Evolutionary conservation across 208 protist species (phyloP), one percentile per base, ranked within the genome.

Genomic region (Trypanosoma conorhini): DNA sequence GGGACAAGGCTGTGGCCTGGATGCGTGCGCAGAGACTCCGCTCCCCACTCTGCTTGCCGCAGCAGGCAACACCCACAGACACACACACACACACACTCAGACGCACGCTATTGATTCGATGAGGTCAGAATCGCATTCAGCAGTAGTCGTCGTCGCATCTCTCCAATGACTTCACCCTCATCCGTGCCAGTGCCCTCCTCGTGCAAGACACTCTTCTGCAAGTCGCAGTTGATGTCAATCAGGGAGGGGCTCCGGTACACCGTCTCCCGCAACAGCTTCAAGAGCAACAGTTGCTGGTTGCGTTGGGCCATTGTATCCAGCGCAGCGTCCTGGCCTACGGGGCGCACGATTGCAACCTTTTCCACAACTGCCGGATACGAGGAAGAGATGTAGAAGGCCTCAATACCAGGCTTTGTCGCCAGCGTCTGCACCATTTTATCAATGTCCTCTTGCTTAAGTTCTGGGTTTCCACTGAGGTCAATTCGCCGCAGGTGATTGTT

Each of bases 101-200:
- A 68, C 54, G 60, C 48, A 68, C 38, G 5, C 46, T 58, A 55
- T 28, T 19, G 17, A 42, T 50, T 52, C n/a, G 19, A 44, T 51
- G 68, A 26, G 9, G 63, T 66, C 55, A 84, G 12, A 52, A 84
- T 63, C n/a, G 82, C 80, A 67, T 93, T 89, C 48, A 89, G 56
- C 38, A 90, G 62, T 22, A 93, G 61, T 5, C 77, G 76, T 58
- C 81, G 80, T 17, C 76, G 73, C 21, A 86, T 79, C 28, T 82
- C 69, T 19, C 60, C 79, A 22, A 87, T 65, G 22, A 52, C 42
- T 8, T 76, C 64, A 12, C 42, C 62, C 17, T 59, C 57, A 10
- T 12, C 13, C 7, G 46, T 56, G 0, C 31, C 67, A 35, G 24
- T 54, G 10, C 68, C 66, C n/a, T 70, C 69, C 21, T 80, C 72